These are phyloP conservation scores for Metschnikowia anglica DNA, from an alignment of 805 yeast species.

Conservation along the genomic window DNA sequence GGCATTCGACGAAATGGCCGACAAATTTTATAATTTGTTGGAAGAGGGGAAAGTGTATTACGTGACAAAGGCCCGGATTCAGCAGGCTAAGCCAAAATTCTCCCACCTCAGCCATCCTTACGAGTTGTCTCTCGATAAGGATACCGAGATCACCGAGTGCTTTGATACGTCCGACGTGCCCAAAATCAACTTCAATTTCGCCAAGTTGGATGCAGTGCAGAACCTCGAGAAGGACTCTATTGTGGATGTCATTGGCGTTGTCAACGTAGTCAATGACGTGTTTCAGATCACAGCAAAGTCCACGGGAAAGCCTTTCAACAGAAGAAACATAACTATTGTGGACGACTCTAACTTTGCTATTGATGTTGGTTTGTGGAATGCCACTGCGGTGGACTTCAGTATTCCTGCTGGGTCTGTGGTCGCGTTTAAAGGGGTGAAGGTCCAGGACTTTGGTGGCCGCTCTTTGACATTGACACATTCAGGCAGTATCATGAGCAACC, in stretches of 20 bases:
- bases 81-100: slow-evolving; percentile 81
- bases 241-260: slow-evolving; percentile 85
- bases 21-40: slow-evolving; percentile 66
- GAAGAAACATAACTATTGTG: slow-evolving; percentile 84
- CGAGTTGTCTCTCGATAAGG: slow-evolving; percentile 80
- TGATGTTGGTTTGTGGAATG: slow-evolving; percentile 87
- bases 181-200: slow-evolving; percentile 71
- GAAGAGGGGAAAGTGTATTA: slow-evolving; percentile 90
- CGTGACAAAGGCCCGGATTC: slow-evolving; percentile 76
- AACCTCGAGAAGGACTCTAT: slow-evolving; percentile 66
- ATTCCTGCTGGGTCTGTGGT: slow-evolving; percentile 78
- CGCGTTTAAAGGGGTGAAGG: slow-evolving; percentile 87
- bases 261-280: slow-evolving; percentile 72
- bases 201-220: slow-evolving; percentile 64
- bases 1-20: slow-evolving; percentile 86
- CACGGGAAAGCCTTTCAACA: slow-evolving; percentile 87
- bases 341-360: slow-evolving; percentile 80
- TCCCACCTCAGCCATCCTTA: slow-evolving; percentile 83
- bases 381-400: slow-evolving; percentile 74
- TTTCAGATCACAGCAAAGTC: slow-evolving; percentile 80
- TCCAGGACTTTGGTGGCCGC: slow-evolving; percentile 86
- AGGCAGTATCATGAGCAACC: slow-evolving; percentile 74
- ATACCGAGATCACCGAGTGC: slow-evolving; percentile 71
- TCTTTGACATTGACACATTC: slow-evolving; percentile 76
- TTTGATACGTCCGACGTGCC: slow-evolving; percentile 67